Evolutionary conservation across 2,329 filamentous ascomycete species (phyloP), one percentile per base, ranked within the genome.

Genomic region (Lasiodiplodia theobromae): DNA sequence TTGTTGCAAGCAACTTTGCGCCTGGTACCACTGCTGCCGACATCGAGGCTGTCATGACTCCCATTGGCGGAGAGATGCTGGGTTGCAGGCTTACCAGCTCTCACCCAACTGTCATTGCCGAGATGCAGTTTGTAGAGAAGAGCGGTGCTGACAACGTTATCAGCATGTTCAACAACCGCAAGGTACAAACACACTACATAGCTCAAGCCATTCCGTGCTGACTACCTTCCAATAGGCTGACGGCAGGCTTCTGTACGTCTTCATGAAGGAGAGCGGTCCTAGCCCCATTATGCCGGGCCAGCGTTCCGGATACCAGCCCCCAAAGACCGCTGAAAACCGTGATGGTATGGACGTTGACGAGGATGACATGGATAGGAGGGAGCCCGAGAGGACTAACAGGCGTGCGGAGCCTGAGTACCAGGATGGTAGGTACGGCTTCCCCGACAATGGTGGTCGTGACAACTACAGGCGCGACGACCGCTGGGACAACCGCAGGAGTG

Each of bases 1-100:
- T 96, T 28, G 86, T 93, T 77, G 92, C 91, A 2, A 90, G 92
- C 79, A 96, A 96, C 82, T 93, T 96, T 77, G 92, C 92, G 14
- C 88, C 88, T 2, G 92, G 92, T 47, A 96, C 92, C 0, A 94
- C 92, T 7, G 91, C 90, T 1, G 91, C 91, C 37, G 92, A 96
- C 75, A 93, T 96, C 69, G 91, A 94, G 82, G 92, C 90, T 73
- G 92, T 92, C 68, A 89, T 96, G 88, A 87, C 86, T n/a, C 88
- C 89, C 0, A 82, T 92, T n/a, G 91, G 91, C 49, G 86, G 86
- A 38, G 84, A 89, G 70, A 86, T 93, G 74, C 76, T 86, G 28
- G 88, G 86, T 74, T 95, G 92, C 81, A 86, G 84, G 44, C 81
- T 96, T 49, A 80, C 93, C 68, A 89, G 90, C 76, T 85, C 89